These are phyloP conservation scores for Syzygium oleosum DNA, from an alignment of 345 rosid species.

Conservation along the genomic window DNA sequence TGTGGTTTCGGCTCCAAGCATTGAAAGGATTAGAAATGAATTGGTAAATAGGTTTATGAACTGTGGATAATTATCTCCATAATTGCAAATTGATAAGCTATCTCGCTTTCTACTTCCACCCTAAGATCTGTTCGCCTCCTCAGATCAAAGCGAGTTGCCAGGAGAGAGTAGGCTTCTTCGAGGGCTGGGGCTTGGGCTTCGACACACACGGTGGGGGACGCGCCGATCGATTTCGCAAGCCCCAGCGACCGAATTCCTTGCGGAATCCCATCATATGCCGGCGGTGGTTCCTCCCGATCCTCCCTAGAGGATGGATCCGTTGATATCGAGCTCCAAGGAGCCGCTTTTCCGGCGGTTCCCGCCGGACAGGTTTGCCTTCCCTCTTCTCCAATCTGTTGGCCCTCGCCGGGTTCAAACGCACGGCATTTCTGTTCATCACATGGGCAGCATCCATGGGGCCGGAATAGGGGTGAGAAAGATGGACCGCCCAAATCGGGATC, in stretches of 20 bases:
- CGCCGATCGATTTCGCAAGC: neutral
- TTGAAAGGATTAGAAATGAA: no score
- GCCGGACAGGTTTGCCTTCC: neutral
- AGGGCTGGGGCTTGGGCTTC: neutral
- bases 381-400: neutral
- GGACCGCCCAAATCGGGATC: no score
- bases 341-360: neutral
- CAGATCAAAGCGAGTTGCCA: neutral
- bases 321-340: neutral
- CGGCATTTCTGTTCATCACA: no score
- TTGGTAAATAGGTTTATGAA: no score
- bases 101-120: neutral
- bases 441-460: no score
- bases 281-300: neutral
- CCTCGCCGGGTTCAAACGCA: neutral
- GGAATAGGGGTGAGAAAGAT: no score
- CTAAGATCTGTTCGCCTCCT: neutral
- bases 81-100: no score
- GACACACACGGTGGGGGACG: neutral
- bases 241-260: fast-evolving
- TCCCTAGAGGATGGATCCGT: neutral
- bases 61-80: no score
- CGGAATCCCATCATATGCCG: neutral
- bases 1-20: no score
- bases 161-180: neutral